These are phyloP conservation scores for Populus alba DNA, from an alignment of 345 rosid species.

Conservation along the genomic window DNA sequence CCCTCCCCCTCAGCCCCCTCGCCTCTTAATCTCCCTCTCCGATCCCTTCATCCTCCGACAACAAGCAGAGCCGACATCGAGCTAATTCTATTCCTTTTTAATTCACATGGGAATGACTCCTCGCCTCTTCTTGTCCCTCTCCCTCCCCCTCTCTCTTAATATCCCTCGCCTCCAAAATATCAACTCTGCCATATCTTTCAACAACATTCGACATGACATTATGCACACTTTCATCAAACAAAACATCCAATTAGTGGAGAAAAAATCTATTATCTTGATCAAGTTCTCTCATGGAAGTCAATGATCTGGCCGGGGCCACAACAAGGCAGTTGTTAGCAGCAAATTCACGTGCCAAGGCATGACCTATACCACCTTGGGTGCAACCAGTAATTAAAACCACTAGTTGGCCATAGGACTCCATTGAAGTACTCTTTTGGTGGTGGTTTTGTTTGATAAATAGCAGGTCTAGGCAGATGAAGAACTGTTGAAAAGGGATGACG, in stretches of 20 bases:
- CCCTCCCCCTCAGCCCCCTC: no score
- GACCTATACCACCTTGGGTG: constrained; percentile 79
- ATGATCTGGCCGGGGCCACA: constrained; percentile 68
- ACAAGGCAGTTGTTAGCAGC: constrained; percentile 58
- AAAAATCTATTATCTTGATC: constrained; percentile 59
- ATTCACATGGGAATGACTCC: no score
- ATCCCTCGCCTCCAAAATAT: no score
- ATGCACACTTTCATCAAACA: constrained; percentile 57
- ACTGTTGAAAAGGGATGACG: background rate
- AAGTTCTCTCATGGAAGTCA: constrained; percentile 61
- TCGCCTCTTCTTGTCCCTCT: no score
- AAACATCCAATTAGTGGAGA: constrained; percentile 71
- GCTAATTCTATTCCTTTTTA: no score
- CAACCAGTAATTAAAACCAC: constrained; percentile 86
- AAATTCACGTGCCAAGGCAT: constrained; percentile 78
- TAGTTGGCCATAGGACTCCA: constrained; percentile 39
- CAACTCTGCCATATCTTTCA: constrained; percentile 61
- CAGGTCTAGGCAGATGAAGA: background rate
- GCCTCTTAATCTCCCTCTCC: no score
- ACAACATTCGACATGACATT: constrained; percentile 44
- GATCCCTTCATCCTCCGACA: no score
- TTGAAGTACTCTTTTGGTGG: background rate
- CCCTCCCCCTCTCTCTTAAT: no score
- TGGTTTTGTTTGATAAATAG: background rate
- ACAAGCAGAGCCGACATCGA: no score